These are phyloP conservation scores for Cyclostephanos tholiformis DNA, from an alignment of 108 stramenopile species.

Conservation along the genomic window DNA sequence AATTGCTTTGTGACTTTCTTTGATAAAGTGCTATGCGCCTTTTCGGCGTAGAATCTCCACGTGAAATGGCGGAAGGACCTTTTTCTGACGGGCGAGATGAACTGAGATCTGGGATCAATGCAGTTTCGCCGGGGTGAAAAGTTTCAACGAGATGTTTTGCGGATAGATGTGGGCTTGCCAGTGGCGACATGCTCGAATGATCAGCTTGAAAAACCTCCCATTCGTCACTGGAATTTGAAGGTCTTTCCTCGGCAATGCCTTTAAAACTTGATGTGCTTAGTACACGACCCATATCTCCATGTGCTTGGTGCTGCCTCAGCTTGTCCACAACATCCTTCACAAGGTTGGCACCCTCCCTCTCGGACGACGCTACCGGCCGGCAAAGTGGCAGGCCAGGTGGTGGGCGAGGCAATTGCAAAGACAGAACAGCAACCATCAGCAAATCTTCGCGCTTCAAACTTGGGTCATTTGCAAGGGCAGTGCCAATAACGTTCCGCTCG, in stretches of 20 bases:
- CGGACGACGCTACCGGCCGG: slow-evolving; percentile 15
- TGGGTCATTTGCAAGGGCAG: slow-evolving; percentile 83
- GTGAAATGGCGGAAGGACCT: not conserved
- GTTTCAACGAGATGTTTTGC: slow-evolving; percentile 6
- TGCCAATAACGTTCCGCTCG: slow-evolving; percentile 96
- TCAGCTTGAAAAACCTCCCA: slow-evolving; percentile 26
- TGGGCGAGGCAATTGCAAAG: slow-evolving; percentile 61
- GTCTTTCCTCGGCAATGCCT: slow-evolving; percentile 49
- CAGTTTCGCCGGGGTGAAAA: not conserved
- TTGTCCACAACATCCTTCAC: slow-evolving; percentile 30
- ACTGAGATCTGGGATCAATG: slow-evolving; percentile 19
- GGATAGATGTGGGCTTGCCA: slow-evolving; percentile 1
- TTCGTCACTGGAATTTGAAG: slow-evolving; percentile 18
- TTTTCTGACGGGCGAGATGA: not conserved
- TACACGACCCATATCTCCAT: slow-evolving; percentile 23
- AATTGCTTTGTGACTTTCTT: slow-evolving; percentile 14
- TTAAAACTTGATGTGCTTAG: slow-evolving; percentile 50
- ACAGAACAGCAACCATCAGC: slow-evolving; percentile 85
- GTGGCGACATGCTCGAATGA: slow-evolving; percentile 1
- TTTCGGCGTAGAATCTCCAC: slow-evolving; percentile 48
- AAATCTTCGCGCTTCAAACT: slow-evolving; percentile 80
- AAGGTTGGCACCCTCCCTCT: slow-evolving; percentile 27
- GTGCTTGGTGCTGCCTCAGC: slow-evolving; percentile 31
- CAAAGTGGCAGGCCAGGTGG: slow-evolving; percentile 28
- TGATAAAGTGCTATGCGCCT: slow-evolving; percentile 56